Evolutionary conservation across 78 protist genomes (phyloP).

Genomic region (Dictyostelium capitatum): DNA sequence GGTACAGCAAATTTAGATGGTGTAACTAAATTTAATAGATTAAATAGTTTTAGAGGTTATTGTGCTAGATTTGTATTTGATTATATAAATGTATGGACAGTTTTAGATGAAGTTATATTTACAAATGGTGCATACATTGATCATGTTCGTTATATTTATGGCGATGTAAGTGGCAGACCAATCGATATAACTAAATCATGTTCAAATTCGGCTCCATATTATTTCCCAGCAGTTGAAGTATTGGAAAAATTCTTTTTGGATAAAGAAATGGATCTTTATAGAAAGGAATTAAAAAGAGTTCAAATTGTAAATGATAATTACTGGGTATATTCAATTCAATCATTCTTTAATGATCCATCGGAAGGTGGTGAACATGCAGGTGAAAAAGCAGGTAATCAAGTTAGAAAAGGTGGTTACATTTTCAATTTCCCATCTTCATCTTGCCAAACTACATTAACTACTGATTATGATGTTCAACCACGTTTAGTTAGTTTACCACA

Average conservation of each 20-base stretch:
- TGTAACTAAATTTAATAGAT: not conserved
- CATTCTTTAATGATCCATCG: not conserved
- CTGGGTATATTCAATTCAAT: not conserved
- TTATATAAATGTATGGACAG: not conserved
- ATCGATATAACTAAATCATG: not conserved
- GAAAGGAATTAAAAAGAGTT: not conserved
- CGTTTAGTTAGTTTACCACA: not conserved
- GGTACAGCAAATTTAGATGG: not conserved
- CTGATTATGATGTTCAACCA: not conserved
- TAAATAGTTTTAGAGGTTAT: not conserved
- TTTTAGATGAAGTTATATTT: not conserved
- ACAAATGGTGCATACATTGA: not conserved
- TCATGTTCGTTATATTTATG: not conserved
- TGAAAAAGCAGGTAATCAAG: not conserved
- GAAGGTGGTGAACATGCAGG: not conserved
- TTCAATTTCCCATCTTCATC: not conserved
- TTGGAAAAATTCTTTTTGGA: not conserved
- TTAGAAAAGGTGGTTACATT: not conserved
- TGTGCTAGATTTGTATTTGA: slow-evolving; percentile 7
- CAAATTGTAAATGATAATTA: not conserved
- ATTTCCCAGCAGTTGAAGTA: not conserved
- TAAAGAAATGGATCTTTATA: not conserved
- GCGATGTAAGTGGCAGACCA: not conserved
- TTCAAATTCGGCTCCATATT: not conserved
- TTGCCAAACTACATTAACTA: not conserved